Percentiles rank a stretch among this genome's conserved stretches.
Evolutionary conservation across 1,139 yeast species (phyloP).

Genomic region (Debaryomyces subglobosus): DNA sequence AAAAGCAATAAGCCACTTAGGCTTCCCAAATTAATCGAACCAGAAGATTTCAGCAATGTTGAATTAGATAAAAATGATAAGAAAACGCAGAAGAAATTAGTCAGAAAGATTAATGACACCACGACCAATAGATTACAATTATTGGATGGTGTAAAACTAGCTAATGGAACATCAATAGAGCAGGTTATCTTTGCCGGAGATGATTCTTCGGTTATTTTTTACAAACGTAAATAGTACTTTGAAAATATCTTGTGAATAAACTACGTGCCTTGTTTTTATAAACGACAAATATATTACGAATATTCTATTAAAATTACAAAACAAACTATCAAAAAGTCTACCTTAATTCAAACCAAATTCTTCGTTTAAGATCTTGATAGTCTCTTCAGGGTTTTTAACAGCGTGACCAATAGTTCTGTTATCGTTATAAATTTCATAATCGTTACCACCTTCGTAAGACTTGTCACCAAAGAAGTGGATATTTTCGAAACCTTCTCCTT

Average conservation of each 20-base stretch:
- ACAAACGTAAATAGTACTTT: slow-evolving; percentile 29
- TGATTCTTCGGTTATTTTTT: slow-evolving; percentile 64
- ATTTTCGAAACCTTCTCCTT: slow-evolving; percentile 75
- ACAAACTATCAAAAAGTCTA: background rate
- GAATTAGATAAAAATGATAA: slow-evolving; percentile 13
- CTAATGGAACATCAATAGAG: slow-evolving; percentile 32
- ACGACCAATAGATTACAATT: slow-evolving; percentile 53
- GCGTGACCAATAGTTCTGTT: slow-evolving; percentile 94
- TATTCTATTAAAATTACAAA: slow-evolving; percentile 1
- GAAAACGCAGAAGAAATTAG: slow-evolving; percentile 25
- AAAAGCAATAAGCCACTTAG: slow-evolving; percentile 59
- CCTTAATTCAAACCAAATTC: slow-evolving; percentile 52
- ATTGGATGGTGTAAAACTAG: slow-evolving; percentile 25
- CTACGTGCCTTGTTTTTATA: background rate
- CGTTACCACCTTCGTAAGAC: slow-evolving; percentile 97
- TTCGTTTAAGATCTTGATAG: slow-evolving; percentile 82
- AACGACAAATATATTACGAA: background rate
- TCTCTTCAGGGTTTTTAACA: slow-evolving; percentile 85
- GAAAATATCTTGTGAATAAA: background rate
- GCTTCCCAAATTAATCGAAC: slow-evolving; percentile 62
- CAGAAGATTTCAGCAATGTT: slow-evolving; percentile 33
- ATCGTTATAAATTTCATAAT: slow-evolving; percentile 92
- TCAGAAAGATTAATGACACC: slow-evolving; percentile 32
- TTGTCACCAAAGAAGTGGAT: slow-evolving; percentile 99
- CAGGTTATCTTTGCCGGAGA: slow-evolving; percentile 70